These are phyloP conservation scores for Eucalyptus albens DNA, from an alignment of 345 rosid genomes.

Conservation along the genomic window DNA sequence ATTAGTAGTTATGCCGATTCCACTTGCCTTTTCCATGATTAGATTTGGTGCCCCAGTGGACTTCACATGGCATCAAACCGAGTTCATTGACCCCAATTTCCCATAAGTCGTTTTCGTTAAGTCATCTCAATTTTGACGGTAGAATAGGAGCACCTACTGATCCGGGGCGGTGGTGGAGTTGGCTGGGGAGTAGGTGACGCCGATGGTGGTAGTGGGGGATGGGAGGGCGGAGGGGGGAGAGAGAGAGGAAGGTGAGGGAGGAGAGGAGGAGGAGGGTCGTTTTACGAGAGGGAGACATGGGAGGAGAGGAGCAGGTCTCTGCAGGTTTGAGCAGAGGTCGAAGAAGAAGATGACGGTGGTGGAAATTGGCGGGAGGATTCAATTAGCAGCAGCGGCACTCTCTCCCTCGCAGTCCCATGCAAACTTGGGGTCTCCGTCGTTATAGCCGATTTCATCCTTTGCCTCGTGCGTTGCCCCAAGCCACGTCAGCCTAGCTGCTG, in stretches of 20 bases:
- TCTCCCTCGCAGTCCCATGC: not conserved
- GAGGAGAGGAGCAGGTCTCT: not conserved
- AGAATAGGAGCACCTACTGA: no score
- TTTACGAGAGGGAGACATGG: not conserved
- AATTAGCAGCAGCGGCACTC: not conserved
- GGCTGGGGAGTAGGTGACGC: constrained; percentile 1
- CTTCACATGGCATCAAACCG: no score
- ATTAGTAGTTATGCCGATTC: no score
- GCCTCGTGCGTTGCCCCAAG: no score
- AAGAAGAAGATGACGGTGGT: not conserved
- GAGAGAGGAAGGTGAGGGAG: not conserved
- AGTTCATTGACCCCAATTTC: no score
- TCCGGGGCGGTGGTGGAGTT: not conserved
- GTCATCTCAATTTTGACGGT: no score
- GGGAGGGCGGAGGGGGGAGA: not conserved
- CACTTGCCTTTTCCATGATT: no score
- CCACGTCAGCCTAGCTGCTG: no score
- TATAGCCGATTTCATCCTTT: no score
- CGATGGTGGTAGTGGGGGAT: constrained; percentile 16
- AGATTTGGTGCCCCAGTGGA: no score
- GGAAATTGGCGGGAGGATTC: not conserved
- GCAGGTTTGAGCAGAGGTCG: not conserved
- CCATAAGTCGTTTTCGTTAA: no score
- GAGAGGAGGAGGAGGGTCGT: no score
- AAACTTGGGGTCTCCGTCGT: not conserved